phyloP scores from a whole-genome alignment of 345 rosid species.

The Linum usitatissimum region DNA sequence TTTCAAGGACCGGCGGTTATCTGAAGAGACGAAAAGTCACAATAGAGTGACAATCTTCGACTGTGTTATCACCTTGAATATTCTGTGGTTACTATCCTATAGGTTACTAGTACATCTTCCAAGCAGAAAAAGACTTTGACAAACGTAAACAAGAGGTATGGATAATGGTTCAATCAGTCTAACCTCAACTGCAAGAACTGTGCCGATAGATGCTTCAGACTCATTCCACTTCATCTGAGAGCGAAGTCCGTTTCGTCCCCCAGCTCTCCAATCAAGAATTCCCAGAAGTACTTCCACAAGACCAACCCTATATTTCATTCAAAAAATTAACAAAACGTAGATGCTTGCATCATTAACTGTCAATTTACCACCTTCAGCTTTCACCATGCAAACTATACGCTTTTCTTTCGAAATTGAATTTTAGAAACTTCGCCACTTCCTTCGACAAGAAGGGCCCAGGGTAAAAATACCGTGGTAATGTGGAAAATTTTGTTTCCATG shows the following conservation, averaged over 20 bases:
- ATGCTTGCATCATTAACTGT: too few species aligned
- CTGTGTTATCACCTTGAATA: too few species aligned
- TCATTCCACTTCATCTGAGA: constrained; percentile 98
- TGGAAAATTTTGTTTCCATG: too few species aligned
- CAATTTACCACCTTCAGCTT: background rate
- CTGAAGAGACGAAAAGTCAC: too few species aligned
- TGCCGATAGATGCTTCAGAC: constrained; percentile 93
- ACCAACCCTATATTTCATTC: constrained; percentile 52
- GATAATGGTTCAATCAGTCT: constrained; percentile 7
- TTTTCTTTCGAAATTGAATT: background rate
- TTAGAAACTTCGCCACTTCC: background rate
- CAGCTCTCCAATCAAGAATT: constrained; percentile 95
- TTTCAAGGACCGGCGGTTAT: too few species aligned
- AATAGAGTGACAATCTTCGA: too few species aligned
- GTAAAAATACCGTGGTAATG: too few species aligned
- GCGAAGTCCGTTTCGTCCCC: constrained; percentile 78
- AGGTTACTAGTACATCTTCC: background rate
- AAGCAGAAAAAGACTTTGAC: background rate
- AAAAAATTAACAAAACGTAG: background rate
- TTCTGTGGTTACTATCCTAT: too few species aligned
- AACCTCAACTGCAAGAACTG: constrained; percentile 98
- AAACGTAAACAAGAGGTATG: background rate
- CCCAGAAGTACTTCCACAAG: constrained; percentile 94
- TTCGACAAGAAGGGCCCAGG: too few species aligned
- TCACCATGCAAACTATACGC: background rate